Base-by-base conservation (phyloP, 2,329 filamentous ascomycete species). In the Penicillium sp. region DNA sequence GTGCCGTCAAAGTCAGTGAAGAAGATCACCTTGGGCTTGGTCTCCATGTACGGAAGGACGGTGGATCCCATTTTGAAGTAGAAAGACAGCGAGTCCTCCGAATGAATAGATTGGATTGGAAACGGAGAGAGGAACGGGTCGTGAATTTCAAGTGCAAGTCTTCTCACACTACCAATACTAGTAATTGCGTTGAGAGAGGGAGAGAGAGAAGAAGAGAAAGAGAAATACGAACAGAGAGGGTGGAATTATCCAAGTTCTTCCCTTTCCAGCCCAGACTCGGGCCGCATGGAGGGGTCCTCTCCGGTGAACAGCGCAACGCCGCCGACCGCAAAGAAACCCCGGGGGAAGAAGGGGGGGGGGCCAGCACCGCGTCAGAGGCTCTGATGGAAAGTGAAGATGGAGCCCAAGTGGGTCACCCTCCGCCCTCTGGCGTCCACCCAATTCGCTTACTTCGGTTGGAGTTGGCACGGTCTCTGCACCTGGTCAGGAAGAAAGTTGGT, bases 1-100 rank as follows among this genome's bases (percentile, higher is more conserved):
- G 90, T 97, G 63, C 93, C 93, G 72, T 98, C 93, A 67, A 97
- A 97, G 74, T 98, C 93, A 59, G 90, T 95, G 77, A 97, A 97
- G 80, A 98, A 96, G 76, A 98, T 90, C 76, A 88, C 87, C 73
- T 89, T 86, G 44, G 90, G 90, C 67, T 86, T 83, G 49, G 66
- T 71, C 51, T 69, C 64, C 58, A 76, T 65, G 26, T 72, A 72
- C 24, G 69, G 68, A 34, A 72, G 65, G 11, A 52, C 49, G 9
- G 51, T 58, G 27, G 64, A 62, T 9, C 58, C 60, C 67, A 70
- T 70, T 39, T 43, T 62, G 45, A 39, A 43, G 39, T 27, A n/a
- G 33, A 35, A 26, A 26, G 41, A 27, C 4, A 11, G 9, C 24
- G 39, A 7, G 39, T n/a, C n/a, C 36, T 4, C 24, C 28, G 8